These are phyloP conservation scores for Ramichloridium luteum DNA, from an alignment of 2,329 filamentous ascomycete genomes.

Conservation along the genomic window DNA sequence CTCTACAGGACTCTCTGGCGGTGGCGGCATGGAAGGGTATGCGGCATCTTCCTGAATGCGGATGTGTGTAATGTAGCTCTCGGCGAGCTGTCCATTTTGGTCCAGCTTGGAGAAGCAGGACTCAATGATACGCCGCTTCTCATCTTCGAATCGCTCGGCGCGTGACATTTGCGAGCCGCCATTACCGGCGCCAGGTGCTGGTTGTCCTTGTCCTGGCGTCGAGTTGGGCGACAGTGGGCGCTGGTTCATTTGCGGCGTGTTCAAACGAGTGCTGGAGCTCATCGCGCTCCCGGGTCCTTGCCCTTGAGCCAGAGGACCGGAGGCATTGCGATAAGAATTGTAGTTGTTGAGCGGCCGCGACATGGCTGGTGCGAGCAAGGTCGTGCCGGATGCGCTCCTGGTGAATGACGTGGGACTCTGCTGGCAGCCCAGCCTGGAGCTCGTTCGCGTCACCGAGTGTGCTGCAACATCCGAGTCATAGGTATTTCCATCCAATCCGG, in stretches of 20 bases:
- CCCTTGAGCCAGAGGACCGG: neutral
- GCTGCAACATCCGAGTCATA: no score
- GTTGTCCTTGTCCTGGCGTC: constrained; percentile 1
- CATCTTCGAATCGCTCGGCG: constrained; percentile 89
- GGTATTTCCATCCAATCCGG: no score
- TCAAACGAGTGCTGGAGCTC: constrained; percentile 3
- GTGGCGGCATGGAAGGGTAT: constrained; percentile 72
- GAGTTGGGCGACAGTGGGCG: constrained; percentile 1
- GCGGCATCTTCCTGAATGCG: constrained; percentile 75
- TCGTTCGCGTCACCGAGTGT: no score
- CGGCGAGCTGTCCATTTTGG: constrained; percentile 66
- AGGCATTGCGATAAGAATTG: constrained; percentile 3
- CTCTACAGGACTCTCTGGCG: constrained; percentile 58
- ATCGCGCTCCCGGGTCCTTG: constrained; percentile 2
- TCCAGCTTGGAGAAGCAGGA: constrained; percentile 91
- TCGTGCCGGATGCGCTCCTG: neutral
- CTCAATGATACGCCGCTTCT: constrained; percentile 87
- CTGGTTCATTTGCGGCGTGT: constrained; percentile 2
- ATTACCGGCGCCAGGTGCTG: constrained; percentile 3
- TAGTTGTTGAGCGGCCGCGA: constrained; percentile 7
- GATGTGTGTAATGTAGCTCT: constrained; percentile 98
- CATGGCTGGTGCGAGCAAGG: constrained; percentile 2
- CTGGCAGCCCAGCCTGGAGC: no score
- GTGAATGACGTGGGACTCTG: neutral
- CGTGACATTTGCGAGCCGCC: constrained; percentile 24